Evolutionary conservation across 169 alveolate species (phyloP).

Genomic region (Eimeria sp.): DNA sequence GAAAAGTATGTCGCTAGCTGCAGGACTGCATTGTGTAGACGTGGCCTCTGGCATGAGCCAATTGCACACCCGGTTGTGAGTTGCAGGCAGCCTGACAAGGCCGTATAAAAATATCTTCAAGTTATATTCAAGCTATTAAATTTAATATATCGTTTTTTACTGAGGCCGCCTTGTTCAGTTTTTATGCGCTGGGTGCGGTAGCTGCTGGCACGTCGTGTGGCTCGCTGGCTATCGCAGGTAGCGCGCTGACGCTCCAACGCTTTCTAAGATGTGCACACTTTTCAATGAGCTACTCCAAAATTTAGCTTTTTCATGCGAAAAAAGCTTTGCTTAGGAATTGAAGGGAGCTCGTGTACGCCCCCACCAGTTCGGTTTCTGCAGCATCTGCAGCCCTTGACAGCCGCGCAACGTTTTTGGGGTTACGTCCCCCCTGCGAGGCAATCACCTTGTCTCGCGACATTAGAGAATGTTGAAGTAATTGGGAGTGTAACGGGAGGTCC

Average conservation of each 20-base stretch:
- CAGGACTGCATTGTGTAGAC: background rate
- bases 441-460: background rate
- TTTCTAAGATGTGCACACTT: background rate
- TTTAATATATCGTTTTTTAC: background rate
- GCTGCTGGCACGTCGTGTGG: background rate
- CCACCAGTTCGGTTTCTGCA: background rate
- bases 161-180: too few species aligned
- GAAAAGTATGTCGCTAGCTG: background rate
- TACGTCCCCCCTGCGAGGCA: background rate
- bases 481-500: background rate
- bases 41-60: background rate
- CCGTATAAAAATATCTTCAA: background rate
- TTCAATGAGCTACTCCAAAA: background rate
- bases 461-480: background rate
- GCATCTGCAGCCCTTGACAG: background rate
- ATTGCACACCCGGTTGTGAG: background rate
- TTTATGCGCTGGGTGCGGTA: background rate
- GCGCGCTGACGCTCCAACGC: background rate
- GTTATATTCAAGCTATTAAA: background rate
- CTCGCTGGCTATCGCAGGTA: background rate
- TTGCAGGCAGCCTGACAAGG: background rate
- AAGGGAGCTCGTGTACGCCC: background rate
- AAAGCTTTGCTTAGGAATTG: background rate
- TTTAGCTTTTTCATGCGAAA: background rate
- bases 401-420: background rate